Evolutionary conservation across 148 eudicot species (phyloP).

Genomic region (Vaccinium vitisidaea): DNA sequence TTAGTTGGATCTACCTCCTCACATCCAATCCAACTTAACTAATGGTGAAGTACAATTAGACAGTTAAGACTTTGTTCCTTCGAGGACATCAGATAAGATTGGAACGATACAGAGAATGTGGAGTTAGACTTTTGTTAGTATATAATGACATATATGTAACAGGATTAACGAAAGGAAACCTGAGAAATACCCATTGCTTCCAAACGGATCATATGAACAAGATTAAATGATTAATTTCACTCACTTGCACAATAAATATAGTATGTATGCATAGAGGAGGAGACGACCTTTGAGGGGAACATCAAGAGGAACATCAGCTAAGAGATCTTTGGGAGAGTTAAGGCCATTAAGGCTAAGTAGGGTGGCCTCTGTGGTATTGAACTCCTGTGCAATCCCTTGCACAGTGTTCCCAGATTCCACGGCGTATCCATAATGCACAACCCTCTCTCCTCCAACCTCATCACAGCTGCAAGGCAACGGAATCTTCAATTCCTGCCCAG

Average conservation of each 20-base stretch:
- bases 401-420: slow-evolving; percentile 46
- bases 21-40: not conserved
- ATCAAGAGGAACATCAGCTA: slow-evolving; percentile 66
- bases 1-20: not conserved
- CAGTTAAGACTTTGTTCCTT: not conserved
- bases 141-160: not conserved
- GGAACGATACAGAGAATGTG: too few species aligned
- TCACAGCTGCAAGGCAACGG: slow-evolving; percentile 96
- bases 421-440: slow-evolving; percentile 71
- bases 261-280: not conserved
- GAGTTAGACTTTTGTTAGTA: not conserved
- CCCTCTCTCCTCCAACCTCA: slow-evolving; percentile 53
- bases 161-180: not conserved
- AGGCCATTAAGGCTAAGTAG: slow-evolving; percentile 57
- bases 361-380: slow-evolving; percentile 31
- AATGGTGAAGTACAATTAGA: not conserved
- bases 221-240: too few species aligned
- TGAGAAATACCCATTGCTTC: too few species aligned
- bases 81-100: too few species aligned
- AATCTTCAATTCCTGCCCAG: slow-evolving; percentile 62
- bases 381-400: slow-evolving; percentile 50
- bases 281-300: slow-evolving; percentile 75
- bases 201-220: not conserved
- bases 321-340: slow-evolving; percentile 36
- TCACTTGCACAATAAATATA: too few species aligned